phyloP scores from a whole-genome alignment of 164 flowering plant genomes.

The Houttuynia cordata region DNA sequence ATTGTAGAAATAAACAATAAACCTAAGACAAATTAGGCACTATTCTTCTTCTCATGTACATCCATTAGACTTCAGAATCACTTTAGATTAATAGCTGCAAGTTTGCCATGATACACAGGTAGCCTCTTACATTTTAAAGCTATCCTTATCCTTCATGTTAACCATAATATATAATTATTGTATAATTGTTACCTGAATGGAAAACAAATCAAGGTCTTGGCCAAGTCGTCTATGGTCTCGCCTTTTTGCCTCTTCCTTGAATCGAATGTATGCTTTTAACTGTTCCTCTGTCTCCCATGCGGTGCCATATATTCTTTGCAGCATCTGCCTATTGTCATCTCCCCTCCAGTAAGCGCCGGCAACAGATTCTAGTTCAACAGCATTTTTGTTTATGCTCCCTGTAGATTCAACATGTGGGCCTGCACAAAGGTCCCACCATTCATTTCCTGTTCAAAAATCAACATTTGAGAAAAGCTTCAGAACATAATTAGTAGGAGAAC shows the following conservation, averaged over 20 bases:
- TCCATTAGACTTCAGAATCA: background rate
- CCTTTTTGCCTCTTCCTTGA: constrained; percentile 91
- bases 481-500: background rate
- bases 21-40: background rate
- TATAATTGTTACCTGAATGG: constrained; percentile 57
- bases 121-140: background rate
- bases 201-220: constrained; percentile 89
- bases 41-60: background rate
- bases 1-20: no score
- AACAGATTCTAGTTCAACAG: constrained; percentile 88
- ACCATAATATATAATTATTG: no score
- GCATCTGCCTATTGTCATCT: constrained; percentile 75
- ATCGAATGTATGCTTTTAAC: constrained; percentile 72
- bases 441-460: constrained; percentile 44
- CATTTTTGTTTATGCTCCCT: constrained; percentile 72
- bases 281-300: constrained; percentile 96
- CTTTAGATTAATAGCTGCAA: background rate
- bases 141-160: background rate
- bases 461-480: background rate
- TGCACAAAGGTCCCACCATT: constrained; percentile 99
- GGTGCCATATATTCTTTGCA: constrained; percentile 95
- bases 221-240: constrained; percentile 91
- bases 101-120: background rate
- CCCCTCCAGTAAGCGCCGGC: constrained; percentile 99
- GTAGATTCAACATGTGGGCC: constrained; percentile 96